Evolutionary conservation across 352 stramenopile species (phyloP).

Genomic region (Phytophthora syringae): DNA sequence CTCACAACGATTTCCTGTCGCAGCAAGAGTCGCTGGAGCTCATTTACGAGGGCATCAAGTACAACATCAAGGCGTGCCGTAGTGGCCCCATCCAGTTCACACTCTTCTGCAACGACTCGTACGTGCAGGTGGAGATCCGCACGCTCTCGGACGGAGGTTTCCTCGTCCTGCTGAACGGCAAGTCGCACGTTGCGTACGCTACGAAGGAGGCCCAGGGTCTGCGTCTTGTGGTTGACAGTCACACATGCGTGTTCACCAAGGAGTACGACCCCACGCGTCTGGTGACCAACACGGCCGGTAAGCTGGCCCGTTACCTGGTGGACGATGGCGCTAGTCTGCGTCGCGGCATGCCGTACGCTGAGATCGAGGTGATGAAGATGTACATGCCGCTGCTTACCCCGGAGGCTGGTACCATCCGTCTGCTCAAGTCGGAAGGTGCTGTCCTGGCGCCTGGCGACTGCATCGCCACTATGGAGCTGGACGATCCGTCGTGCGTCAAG

Average conservation of each 20-base stretch:
- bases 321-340: slow-evolving; percentile 93
- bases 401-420: slow-evolving; percentile 95
- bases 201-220: slow-evolving; percentile 92
- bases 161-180: slow-evolving; percentile 96
- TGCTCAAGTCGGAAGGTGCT: slow-evolving; percentile 96
- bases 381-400: slow-evolving; percentile 99
- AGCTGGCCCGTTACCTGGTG: slow-evolving; percentile 99
- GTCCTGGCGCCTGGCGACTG: slow-evolving; percentile 96
- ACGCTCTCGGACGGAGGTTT: slow-evolving; percentile 98
- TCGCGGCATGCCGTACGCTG: slow-evolving; percentile 86
- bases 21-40: slow-evolving; percentile 93
- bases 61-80: slow-evolving; percentile 93
- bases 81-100: slow-evolving; percentile 93
- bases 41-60: slow-evolving; percentile 99
- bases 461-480: slow-evolving; percentile 97
- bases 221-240: slow-evolving; percentile 94
- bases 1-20: slow-evolving; percentile 86
- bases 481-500: slow-evolving; percentile 97
- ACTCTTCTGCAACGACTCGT: slow-evolving; percentile 89
- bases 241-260: slow-evolving; percentile 98
- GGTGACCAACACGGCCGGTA: slow-evolving; percentile 97
- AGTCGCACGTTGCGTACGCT: slow-evolving; percentile 97
- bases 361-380: slow-evolving; percentile 99
- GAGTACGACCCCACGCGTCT: slow-evolving; percentile 99
- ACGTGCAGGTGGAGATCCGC: slow-evolving; percentile 94